Evolutionary conservation across 768 basidiomycete genomes (phyloP), one percentile per base, ranked within the genome.

Genomic region (Hortiboletus campestris): DNA sequence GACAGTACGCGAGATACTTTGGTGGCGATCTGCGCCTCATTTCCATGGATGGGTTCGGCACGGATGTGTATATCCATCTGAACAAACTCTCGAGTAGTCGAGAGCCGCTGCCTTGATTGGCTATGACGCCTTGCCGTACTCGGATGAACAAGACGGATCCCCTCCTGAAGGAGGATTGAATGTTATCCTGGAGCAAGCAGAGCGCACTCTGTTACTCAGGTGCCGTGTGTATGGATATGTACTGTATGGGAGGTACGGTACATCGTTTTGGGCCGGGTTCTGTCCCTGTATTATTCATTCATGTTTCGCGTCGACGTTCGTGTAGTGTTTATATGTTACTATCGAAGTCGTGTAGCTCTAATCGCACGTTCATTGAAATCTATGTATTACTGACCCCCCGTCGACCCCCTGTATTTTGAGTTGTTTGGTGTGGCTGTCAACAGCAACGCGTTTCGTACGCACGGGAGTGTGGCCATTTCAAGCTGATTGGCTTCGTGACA

Each of bases 21-120:
- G 95, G 92, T 0, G 91, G 92, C 0, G 94, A 98, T 69, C 75
- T 98, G 22, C 79, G 90, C 29, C 72, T 98, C 52, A 98, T 98
- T 56, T 89, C 94, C 35, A 98, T 98, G 95, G 96, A 98, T 62
- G 95, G 96, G 5, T 93, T 89, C 61, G 92, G 93, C 4, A 93
- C 90, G 25, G 93, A 95, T 66, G 89, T 94, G 2, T 95, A 94
- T 66, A 92, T 95, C 57, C 93, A 94, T 68, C 75, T 94, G 51
- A 94, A 94, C 67, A 79, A 88, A 45, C 78, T 94, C 16, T 90
- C 88, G n/a, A 91, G 88, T 66, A 91, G 87, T 63, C 77, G 84
- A 25, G 91, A 92, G 72, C 91, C 91, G 3, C 71, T 92, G 45
- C 89, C 80, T 35, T 63, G 57, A 66, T 32, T 4, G 1, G 47